Conservation (phyloP, 2,329 filamentous ascomycete species). For the Fusarium coicis region DNA sequence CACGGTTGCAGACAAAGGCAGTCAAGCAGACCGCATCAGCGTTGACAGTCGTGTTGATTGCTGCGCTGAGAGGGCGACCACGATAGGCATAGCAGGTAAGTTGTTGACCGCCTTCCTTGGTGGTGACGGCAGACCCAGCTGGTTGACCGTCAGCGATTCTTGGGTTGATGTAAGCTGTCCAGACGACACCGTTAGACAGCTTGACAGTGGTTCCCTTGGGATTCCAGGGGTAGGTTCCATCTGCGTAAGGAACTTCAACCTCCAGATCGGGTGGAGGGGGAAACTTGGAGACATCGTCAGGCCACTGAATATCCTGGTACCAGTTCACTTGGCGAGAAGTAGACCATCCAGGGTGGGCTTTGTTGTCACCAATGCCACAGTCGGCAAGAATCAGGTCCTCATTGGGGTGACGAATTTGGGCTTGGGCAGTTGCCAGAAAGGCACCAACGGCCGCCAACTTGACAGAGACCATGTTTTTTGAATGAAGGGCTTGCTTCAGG, state of each 20-base stretch:
- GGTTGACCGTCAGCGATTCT: constrained; percentile 54
- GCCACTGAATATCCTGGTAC: constrained; percentile 54
- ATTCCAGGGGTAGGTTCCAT: constrained; percentile 54
- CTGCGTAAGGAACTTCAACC: constrained; percentile 52
- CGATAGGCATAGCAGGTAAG: constrained; percentile 57
- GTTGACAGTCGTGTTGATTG: constrained; percentile 53
- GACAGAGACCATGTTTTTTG: constrained; percentile 37
- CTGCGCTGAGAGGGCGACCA: constrained; percentile 52
- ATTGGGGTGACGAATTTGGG: constrained; percentile 44
- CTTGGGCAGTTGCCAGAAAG: constrained; percentile 34
- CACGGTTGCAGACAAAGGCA: constrained; percentile 55
- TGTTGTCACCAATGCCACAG: constrained; percentile 56
- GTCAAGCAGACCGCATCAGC: constrained; percentile 53
- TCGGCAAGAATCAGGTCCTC: constrained; percentile 56
- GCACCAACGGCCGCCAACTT: constrained; percentile 42
- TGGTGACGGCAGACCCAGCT: constrained; percentile 54
- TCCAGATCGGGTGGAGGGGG: constrained; percentile 52
- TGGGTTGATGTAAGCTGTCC: constrained; percentile 56
- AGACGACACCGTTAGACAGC: constrained; percentile 53
- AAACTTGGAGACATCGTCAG: constrained; percentile 48
- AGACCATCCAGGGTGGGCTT: constrained; percentile 53
- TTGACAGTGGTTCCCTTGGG: constrained; percentile 51
- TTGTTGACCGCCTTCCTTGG: constrained; percentile 52
- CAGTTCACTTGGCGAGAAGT: constrained; percentile 58
- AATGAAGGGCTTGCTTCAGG: not conserved